Evolutionary conservation across 2,329 filamentous ascomycete genomes (phyloP).

Genomic region (Trichoderma polysporum): DNA sequence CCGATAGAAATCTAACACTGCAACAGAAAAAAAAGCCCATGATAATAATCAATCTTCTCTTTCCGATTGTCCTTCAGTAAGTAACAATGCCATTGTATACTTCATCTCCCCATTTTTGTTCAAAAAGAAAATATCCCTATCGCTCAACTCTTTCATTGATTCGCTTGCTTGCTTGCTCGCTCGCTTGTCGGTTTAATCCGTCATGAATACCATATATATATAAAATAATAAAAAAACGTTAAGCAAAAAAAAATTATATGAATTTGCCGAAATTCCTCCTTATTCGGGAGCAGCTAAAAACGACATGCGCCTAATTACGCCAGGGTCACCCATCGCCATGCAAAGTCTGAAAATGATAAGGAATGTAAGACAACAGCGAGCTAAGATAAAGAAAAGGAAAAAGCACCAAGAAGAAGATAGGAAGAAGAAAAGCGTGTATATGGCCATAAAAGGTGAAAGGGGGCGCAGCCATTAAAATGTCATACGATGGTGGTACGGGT

Average conservation of each 20-base stretch:
- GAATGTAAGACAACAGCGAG: background rate
- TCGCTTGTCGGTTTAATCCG: background rate
- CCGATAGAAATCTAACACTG: background rate
- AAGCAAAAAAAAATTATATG: background rate
- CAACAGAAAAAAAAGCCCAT: background rate
- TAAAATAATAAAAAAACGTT: background rate
- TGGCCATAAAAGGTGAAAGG: background rate
- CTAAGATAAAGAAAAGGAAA: background rate
- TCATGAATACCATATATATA: background rate
- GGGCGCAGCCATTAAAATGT: constrained; percentile 14
- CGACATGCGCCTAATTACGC: background rate
- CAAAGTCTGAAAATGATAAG: background rate
- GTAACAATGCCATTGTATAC: background rate
- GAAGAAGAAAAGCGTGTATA: background rate
- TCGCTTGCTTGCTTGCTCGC: background rate
- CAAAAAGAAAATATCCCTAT: no score
- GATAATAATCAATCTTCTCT: background rate
- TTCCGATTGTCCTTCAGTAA: background rate
- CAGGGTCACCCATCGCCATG: constrained; percentile 10
- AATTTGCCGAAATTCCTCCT: background rate
- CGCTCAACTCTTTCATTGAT: background rate
- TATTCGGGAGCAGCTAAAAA: background rate
- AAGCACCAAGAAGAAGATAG: fast-evolving
- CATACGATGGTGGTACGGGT: background rate
- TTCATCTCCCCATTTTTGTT: background rate